Evolutionary conservation across 2,329 filamentous ascomycete species (phyloP).

Genomic region (Calcarisporium arbuscula): DNA sequence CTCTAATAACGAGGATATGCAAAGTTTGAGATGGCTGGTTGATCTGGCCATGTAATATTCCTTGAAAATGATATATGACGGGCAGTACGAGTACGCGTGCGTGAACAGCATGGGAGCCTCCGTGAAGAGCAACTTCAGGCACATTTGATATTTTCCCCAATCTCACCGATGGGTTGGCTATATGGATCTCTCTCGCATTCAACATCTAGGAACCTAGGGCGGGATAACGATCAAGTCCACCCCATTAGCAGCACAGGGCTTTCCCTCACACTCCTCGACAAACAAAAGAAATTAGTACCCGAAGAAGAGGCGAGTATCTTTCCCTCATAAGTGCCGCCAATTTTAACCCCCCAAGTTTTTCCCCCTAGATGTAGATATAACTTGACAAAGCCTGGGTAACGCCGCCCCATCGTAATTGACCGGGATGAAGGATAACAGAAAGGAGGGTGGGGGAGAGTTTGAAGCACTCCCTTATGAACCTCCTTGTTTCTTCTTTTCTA

Average conservation of each 20-base stretch:
- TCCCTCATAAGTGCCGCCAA: slow-evolving; percentile 94
- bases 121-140: too few species aligned
- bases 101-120: too few species aligned
- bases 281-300: slow-evolving; percentile 13
- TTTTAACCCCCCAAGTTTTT: slow-evolving; percentile 31
- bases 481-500: slow-evolving; percentile 10
- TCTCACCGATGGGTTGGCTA: slow-evolving; percentile 16
- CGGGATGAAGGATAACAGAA: slow-evolving; percentile 8
- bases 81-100: too few species aligned
- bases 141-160: too few species aligned
- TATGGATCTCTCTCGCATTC: slow-evolving; percentile 21
- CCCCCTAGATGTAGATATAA: slow-evolving; percentile 17
- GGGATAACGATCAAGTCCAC: slow-evolving; percentile 86
- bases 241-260: slow-evolving; percentile 91
- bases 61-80: too few species aligned
- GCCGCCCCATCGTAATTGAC: slow-evolving; percentile 20
- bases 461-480: too few species aligned
- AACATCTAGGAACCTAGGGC: slow-evolving; percentile 28
- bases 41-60: too few species aligned
- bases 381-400: slow-evolving; percentile 20
- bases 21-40: too few species aligned
- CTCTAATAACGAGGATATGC: too few species aligned
- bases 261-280: slow-evolving; percentile 65
- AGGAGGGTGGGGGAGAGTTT: too few species aligned
- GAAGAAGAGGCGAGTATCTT: slow-evolving; percentile 71